These are phyloP conservation scores for Aspergillus cristatus DNA, from an alignment of 495 filamentous ascomycete species.

Conservation along the genomic window DNA sequence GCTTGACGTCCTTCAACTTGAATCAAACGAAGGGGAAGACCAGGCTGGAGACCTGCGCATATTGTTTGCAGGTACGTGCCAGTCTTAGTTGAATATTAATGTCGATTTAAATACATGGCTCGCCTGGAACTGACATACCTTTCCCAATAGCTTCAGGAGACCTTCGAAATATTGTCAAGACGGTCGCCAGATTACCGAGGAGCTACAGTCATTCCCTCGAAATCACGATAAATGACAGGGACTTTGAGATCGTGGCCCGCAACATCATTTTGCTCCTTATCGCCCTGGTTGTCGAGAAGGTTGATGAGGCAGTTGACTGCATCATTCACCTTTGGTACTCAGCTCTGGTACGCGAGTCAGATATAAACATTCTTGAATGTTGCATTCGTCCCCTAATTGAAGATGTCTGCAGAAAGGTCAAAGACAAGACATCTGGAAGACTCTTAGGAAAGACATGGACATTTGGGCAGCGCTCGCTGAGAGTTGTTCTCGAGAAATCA, in stretches of 20 bases:
- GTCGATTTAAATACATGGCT: too few relatives aligned
- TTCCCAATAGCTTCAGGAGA: conserved; percentile 35
- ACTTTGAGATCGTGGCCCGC: conserved; percentile 31
- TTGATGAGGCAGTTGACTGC: conserved; percentile 12
- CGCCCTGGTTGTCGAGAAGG: conserved; percentile 11
- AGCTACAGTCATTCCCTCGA: conserved; percentile 12
- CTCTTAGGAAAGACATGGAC: too few relatives aligned
- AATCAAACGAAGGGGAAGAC: too few relatives aligned
- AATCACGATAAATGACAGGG: conserved; percentile 33
- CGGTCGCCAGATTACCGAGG: conserved; percentile 23
- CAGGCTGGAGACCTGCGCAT: too few relatives aligned
- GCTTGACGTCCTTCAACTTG: too few relatives aligned
- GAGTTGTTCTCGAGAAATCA: too few relatives aligned
- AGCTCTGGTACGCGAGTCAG: conserved; percentile 12
- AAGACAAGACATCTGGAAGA: too few relatives aligned
- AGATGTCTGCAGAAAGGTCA: conserved; percentile 20
- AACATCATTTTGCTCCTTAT: conserved; percentile 38
- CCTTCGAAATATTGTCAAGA: conserved; percentile 32
- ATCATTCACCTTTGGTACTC: conserved; percentile 35
- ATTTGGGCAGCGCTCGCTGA: too few relatives aligned
- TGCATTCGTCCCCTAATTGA: conserved; percentile 16
- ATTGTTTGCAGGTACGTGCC: too few relatives aligned
- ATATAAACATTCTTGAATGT: conserved; percentile 7
- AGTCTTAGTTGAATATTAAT: too few relatives aligned
- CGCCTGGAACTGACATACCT: too few relatives aligned